These are phyloP conservation scores for Phytophthora meadii DNA, from an alignment of 352 stramenopile species.

Conservation along the genomic window DNA sequence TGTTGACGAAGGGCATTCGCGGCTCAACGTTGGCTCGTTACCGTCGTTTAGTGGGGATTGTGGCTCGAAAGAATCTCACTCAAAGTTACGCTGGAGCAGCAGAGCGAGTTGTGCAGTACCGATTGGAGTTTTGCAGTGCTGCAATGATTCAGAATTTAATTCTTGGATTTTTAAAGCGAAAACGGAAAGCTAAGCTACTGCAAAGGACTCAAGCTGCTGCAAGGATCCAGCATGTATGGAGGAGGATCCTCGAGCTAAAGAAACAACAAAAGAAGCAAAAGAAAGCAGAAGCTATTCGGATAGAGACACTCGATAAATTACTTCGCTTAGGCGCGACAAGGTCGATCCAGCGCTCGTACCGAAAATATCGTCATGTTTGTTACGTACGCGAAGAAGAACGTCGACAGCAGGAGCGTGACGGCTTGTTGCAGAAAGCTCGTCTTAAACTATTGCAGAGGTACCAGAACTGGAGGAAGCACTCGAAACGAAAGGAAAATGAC, in stretches of 20 bases:
- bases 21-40: conserved; percentile 49
- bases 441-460: conserved; percentile 31
- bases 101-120: conserved; percentile 26
- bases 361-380: conserved; percentile 12
- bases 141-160: conserved; percentile 18
- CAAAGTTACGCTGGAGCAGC: conserved; percentile 23
- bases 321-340: not conserved
- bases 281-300: conserved; percentile 5
- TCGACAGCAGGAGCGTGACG: conserved; percentile 12
- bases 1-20: conserved; percentile 32
- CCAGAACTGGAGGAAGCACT: conserved; percentile 20
- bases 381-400: conserved; percentile 21
- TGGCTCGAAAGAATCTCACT: conserved; percentile 34
- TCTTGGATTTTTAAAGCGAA: conserved; percentile 25
- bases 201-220: conserved; percentile 11
- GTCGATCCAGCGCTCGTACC: conserved; percentile 22
- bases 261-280: conserved; percentile 8
- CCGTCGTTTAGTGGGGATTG: conserved; percentile 46
- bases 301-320: conserved; percentile 12
- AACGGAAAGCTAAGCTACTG: conserved; percentile 18
- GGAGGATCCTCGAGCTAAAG: conserved; percentile 4
- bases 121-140: conserved; percentile 29
- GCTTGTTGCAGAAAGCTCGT: conserved; percentile 16
- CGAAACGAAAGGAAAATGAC: not conserved
- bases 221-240: conserved; percentile 24